A percentile compares a stretch with the other conserved stretches of the same genome.
These are phyloP conservation scores for Singerocomus rubriflavus DNA, from an alignment of 1,284 basidiomycete species.

Conservation along the genomic window DNA sequence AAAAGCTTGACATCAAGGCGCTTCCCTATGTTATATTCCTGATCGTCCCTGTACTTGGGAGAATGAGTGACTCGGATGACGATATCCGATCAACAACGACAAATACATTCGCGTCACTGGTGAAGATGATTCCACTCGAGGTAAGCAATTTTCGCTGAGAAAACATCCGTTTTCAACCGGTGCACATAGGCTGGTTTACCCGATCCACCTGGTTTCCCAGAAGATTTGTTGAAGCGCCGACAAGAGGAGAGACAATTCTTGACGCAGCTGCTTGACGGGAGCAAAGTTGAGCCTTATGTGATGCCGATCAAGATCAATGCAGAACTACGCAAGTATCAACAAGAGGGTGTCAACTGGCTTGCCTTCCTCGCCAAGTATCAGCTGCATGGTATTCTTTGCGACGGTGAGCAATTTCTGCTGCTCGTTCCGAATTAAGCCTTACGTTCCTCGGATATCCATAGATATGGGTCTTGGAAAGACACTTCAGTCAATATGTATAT, in stretches of 20 bases:
- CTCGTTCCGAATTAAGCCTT: neutral
- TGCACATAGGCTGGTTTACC: conserved; percentile 86
- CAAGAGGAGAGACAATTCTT: conserved; percentile 91
- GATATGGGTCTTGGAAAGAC: conserved; percentile 99
- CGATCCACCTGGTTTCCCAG: conserved; percentile 90
- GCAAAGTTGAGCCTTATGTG: conserved; percentile 89
- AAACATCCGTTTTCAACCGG: neutral
- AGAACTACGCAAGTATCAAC: conserved; percentile 95
- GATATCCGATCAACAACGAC: conserved; percentile 91
- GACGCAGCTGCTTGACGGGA: conserved; percentile 90
- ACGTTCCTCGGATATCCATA: conserved; percentile 32
- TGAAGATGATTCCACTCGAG: conserved; percentile 99
- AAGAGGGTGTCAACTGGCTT: conserved; percentile 98
- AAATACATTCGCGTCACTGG: conserved; percentile 95
- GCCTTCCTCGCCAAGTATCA: conserved; percentile 98
- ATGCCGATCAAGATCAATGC: conserved; percentile 91
- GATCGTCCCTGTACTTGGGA: conserved; percentile 92
- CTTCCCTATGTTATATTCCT: conserved; percentile 97
- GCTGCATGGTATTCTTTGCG: conserved; percentile 96
- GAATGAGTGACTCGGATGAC: conserved; percentile 96
- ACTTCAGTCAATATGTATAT: conserved; percentile 95
- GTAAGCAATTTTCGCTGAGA: conserved; percentile 39
- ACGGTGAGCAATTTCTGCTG: conserved; percentile 57
- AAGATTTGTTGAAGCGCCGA: conserved; percentile 84
- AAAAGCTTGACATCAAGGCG: conserved; percentile 89